phyloP scores from a whole-genome alignment of 371 early-diverging fungal genomes.

The Mortierella sp. region DNA sequence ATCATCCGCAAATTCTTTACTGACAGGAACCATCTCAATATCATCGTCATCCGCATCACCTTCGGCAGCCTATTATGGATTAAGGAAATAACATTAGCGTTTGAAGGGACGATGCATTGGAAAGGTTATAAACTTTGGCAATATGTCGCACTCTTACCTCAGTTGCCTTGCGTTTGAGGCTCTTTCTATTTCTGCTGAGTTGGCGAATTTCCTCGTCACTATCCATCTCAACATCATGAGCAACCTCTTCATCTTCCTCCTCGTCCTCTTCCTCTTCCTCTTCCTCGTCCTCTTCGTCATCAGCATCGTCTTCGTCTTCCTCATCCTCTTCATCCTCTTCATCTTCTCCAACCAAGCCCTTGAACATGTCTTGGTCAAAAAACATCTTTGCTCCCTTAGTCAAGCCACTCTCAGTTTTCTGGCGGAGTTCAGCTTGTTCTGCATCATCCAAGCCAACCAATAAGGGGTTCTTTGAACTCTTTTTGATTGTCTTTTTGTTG shows the following conservation, averaged over 20 bases:
- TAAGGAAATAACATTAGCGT: not conserved
- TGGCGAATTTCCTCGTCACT: conserved; percentile 54
- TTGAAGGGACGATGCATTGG: too few relatives aligned
- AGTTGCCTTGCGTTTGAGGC: conserved; percentile 56
- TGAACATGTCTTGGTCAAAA: conserved; percentile 94
- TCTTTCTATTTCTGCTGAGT: conserved; percentile 44
- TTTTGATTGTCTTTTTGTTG: conserved; percentile 56
- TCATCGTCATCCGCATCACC: conserved; percentile 63
- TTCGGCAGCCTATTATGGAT: conserved; percentile 27
- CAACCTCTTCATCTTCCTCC: conserved; percentile 56
- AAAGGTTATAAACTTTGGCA: too few relatives aligned
- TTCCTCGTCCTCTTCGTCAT: conserved; percentile 29
- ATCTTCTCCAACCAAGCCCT: conserved; percentile 68
- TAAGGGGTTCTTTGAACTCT: conserved; percentile 63
- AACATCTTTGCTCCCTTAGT: conserved; percentile 89
- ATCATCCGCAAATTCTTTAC: conserved; percentile 70
- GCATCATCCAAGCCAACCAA: conserved; percentile 71
- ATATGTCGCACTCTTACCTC: conserved; percentile 33
- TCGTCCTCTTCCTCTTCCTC: conserved; percentile 53
- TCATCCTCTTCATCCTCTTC: conserved; percentile 74
- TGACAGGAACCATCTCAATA: conserved; percentile 71
- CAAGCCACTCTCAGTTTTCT: conserved; percentile 68
- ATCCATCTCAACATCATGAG: conserved; percentile 62
- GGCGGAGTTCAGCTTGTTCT: conserved; percentile 67
- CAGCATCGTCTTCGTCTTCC: conserved; percentile 43